These are phyloP conservation scores for Phytophthora tentaculata DNA, from an alignment of 352 stramenopile species.

Conservation along the genomic window DNA sequence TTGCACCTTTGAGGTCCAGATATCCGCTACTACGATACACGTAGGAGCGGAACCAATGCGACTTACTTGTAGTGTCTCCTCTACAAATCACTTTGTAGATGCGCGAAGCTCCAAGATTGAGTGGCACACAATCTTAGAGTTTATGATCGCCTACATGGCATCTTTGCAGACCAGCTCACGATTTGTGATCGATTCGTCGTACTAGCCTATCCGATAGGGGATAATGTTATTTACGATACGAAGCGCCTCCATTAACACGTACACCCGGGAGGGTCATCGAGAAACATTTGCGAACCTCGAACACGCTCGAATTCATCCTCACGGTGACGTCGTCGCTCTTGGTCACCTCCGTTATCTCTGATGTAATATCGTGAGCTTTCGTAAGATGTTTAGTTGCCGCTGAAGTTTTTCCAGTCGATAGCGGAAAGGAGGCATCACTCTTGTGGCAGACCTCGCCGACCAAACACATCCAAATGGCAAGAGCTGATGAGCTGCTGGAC, in stretches of 20 bases:
- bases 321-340: background rate
- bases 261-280: constrained; percentile 2
- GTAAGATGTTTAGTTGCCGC: constrained; percentile 11
- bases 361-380: constrained; percentile 1
- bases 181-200: constrained; percentile 18
- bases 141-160: constrained; percentile 6
- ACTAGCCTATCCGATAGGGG: constrained; percentile 8
- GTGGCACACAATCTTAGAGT: background rate
- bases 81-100: constrained; percentile 1
- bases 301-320: constrained; percentile 1
- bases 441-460: background rate
- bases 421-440: background rate
- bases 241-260: constrained; percentile 11
- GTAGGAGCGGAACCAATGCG: constrained; percentile 4
- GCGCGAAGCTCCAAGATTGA: constrained; percentile 11
- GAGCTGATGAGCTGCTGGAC: background rate
- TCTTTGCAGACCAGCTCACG: constrained; percentile 15
- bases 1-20: constrained; percentile 20
- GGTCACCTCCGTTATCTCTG: background rate
- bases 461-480: constrained; percentile 17
- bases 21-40: constrained; percentile 1
- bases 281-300: constrained; percentile 4
- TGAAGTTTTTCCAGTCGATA: constrained; percentile 12
- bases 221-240: constrained; percentile 19
- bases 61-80: background rate